Evolutionary conservation across 495 filamentous ascomycete genomes (phyloP).

Genomic region (Parathielavia hyrcaniae): DNA sequence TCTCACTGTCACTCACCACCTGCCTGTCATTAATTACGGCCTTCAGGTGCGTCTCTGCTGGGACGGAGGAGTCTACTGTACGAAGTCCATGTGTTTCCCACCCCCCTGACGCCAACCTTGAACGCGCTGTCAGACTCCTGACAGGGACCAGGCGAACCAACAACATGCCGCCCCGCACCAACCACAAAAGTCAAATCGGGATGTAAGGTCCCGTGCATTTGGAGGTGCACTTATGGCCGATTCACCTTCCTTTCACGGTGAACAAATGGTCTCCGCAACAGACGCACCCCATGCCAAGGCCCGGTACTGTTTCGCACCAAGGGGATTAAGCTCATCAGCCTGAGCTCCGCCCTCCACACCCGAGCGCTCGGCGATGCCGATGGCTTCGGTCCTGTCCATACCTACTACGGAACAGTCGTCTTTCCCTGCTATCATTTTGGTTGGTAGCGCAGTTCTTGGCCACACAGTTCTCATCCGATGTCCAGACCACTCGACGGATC

Average conservation of each 20-base stretch:
- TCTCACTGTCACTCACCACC: too few relatives aligned
- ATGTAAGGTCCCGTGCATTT: conserved; percentile 20
- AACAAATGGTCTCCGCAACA: conserved; percentile 14
- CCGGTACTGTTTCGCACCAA: conserved; percentile 27
- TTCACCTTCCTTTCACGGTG: conserved; percentile 31
- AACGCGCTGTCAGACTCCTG: conserved; percentile 24
- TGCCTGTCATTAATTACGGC: background rate
- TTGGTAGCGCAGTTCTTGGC: background rate
- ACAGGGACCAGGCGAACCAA: conserved; percentile 24
- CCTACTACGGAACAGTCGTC: background rate
- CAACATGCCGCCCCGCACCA: conserved; percentile 4
- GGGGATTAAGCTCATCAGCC: conserved; percentile 4
- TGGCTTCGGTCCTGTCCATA: background rate
- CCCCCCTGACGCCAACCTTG: conserved; percentile 16
- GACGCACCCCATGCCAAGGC: conserved; percentile 26
- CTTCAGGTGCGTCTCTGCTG: background rate
- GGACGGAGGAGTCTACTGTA: too few relatives aligned
- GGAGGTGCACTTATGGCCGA: background rate
- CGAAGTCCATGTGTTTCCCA: conserved; percentile 29
- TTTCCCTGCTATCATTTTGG: background rate
- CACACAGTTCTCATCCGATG: conserved; percentile 1
- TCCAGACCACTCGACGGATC: conserved; percentile 16
- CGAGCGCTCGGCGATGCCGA: conserved; percentile 10
- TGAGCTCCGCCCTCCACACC: background rate
- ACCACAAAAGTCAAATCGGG: conserved; percentile 13